These are phyloP conservation scores for Bonia amplexicaulis DNA, from an alignment of 176 grass and related monocot species.

Conservation along the genomic window DNA sequence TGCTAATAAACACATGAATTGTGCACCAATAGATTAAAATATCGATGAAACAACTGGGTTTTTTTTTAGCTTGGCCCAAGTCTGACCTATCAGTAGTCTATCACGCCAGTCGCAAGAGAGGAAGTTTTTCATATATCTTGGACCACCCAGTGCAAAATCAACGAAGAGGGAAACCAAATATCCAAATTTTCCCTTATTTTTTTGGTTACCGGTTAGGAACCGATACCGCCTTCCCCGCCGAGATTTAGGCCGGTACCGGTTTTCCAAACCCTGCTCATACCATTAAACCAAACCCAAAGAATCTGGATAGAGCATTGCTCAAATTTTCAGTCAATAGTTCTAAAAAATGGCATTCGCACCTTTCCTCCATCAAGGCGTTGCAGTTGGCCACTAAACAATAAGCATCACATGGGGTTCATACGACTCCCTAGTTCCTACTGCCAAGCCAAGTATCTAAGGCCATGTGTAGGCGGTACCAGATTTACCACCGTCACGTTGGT, in stretches of 20 bases:
- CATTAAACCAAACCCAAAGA: not conserved
- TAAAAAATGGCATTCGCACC: not conserved
- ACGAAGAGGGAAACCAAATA: not conserved
- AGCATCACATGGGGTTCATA: conserved; percentile 3
- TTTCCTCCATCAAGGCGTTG: not conserved
- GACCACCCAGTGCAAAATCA: not conserved
- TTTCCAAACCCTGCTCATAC: no score
- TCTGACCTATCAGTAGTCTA: not conserved
- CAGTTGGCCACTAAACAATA: conserved; percentile 9
- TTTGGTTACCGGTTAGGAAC: no score
- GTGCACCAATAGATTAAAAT: not conserved
- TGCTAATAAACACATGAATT: not conserved
- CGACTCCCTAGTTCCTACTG: not conserved
- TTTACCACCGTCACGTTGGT: no score
- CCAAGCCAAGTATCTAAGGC: not conserved
- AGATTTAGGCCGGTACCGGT: no score
- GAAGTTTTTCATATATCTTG: not conserved
- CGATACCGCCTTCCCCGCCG: no score
- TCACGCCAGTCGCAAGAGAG: not conserved
- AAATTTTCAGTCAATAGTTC: not conserved
- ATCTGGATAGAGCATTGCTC: not conserved
- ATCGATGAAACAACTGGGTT: not conserved
- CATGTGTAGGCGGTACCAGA: no score
- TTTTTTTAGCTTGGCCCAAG: not conserved
- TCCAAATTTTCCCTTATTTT: not conserved